phyloP scores from a whole-genome alignment of 192 early-diverging fungal genomes.

The Gamsiella multidivaricata region DNA sequence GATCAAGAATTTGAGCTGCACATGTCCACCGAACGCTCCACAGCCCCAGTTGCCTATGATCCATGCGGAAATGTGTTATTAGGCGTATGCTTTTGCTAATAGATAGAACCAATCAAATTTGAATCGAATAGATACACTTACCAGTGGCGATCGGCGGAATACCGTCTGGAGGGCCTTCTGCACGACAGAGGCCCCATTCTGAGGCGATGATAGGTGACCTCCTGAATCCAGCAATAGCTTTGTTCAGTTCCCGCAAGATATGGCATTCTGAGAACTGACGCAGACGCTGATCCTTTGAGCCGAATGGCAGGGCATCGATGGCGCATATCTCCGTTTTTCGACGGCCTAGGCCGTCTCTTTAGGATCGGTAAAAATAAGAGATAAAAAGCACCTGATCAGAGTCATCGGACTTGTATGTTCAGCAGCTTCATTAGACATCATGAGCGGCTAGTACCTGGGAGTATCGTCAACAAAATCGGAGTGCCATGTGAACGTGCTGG shows the following conservation, averaged over 20 bases:
- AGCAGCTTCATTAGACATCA: too few relatives aligned
- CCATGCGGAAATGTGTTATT: too few relatives aligned
- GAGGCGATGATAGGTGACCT: slow-evolving; percentile 35
- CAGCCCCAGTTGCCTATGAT: slow-evolving; percentile 54
- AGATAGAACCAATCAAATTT: not conserved
- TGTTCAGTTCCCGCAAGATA: slow-evolving; percentile 42
- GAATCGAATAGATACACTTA: not conserved
- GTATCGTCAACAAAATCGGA: slow-evolving; percentile 34
- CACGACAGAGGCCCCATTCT: slow-evolving; percentile 35
- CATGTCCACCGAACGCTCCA: slow-evolving; percentile 48
- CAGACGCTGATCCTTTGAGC: slow-evolving; percentile 10
- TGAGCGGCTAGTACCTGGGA: slow-evolving; percentile 17
- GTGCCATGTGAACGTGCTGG: slow-evolving; percentile 44
- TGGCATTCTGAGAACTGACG: slow-evolving; percentile 18
- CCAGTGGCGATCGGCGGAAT: slow-evolving; percentile 31
- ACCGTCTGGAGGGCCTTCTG: not conserved
- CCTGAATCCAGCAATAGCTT: slow-evolving; percentile 42
- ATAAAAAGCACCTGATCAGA: too few relatives aligned
- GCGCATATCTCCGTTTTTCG: slow-evolving; percentile 51
- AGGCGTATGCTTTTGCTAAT: too few relatives aligned
- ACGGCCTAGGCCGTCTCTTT: slow-evolving; percentile 33
- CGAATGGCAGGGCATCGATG: slow-evolving; percentile 44
- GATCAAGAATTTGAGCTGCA: slow-evolving; percentile 48
- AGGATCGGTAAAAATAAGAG: not conserved
- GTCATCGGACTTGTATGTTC: too few relatives aligned